Conservation (phyloP, 139 green algal species). For the Coccomyxa sp. region DNA sequence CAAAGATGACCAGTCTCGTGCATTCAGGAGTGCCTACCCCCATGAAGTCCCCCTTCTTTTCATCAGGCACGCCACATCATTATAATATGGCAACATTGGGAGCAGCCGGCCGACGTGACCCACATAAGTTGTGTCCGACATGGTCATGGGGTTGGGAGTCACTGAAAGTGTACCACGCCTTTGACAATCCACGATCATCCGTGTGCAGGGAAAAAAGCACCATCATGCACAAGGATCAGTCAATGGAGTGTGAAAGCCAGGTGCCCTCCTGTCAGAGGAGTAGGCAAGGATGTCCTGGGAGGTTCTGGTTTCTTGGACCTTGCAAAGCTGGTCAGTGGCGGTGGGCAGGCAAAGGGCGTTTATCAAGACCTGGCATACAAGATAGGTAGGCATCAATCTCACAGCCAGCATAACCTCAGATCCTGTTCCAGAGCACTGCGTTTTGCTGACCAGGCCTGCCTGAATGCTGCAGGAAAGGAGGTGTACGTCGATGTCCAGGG, state of each 20-base stretch:
- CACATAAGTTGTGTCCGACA: too few relatives aligned
- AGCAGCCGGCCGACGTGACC: too few relatives aligned
- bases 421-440: not conserved
- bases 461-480: constrained; percentile 30
- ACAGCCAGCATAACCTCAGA: not conserved
- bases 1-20: too few relatives aligned
- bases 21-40: too few relatives aligned
- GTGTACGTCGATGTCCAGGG: constrained; percentile 64
- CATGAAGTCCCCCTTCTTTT: too few relatives aligned
- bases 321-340: constrained; percentile 10
- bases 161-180: too few relatives aligned
- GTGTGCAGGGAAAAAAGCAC: too few relatives aligned
- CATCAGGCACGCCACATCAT: too few relatives aligned
- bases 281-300: constrained; percentile 10
- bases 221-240: too few relatives aligned
- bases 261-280: not conserved
- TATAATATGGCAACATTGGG: too few relatives aligned
- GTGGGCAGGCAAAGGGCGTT: constrained; percentile 7
- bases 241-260: not conserved
- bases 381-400: not conserved
- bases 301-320: constrained; percentile 13
- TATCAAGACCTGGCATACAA: constrained; percentile 20
- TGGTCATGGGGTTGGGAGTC: too few relatives aligned
- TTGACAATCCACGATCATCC: too few relatives aligned
- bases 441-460: not conserved